phyloP scores from a whole-genome alignment of 2,329 filamentous ascomycete genomes.

The Colletotrichum tropicale region DNA sequence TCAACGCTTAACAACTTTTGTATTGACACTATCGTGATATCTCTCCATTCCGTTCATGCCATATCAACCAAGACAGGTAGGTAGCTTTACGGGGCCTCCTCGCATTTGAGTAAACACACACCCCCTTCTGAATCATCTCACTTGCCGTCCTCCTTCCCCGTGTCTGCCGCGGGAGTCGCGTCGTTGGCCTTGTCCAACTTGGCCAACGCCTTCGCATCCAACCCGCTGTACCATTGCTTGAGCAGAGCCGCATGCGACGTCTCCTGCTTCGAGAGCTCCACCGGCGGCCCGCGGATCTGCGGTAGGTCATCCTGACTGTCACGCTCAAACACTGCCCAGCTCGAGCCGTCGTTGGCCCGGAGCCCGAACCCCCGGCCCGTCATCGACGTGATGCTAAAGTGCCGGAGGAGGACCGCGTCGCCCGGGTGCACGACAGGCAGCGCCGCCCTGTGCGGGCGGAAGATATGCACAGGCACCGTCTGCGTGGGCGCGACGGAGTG shows the following conservation, averaged over 20 bases:
- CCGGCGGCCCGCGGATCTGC: conserved; percentile 64
- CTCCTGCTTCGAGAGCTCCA: conserved; percentile 59
- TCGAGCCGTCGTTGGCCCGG: conserved; percentile 57
- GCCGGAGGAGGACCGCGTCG: conserved; percentile 62
- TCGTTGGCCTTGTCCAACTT: conserved; percentile 55
- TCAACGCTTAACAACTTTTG: not conserved
- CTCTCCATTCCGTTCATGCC: not conserved
- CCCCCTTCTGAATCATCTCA: not conserved
- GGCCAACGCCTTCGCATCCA: conserved; percentile 50
- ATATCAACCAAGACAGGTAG: not conserved
- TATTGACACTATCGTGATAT: not conserved
- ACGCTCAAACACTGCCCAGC: conserved; percentile 66
- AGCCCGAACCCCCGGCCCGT: conserved; percentile 61
- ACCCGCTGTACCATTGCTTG: conserved; percentile 50
- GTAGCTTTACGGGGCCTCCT: not conserved
- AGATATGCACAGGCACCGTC: conserved; percentile 61
- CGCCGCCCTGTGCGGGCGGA: conserved; percentile 61
- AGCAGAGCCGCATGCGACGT: conserved; percentile 52
- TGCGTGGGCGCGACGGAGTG: conserved; percentile 53
- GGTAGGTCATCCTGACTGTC: conserved; percentile 41
- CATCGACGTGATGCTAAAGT: conserved; percentile 59
- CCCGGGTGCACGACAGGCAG: conserved; percentile 60
- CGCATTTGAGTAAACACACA: not conserved
- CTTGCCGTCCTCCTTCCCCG: conserved; percentile 18
- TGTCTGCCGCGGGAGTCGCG: conserved; percentile 29